Evolutionary conservation across 768 basidiomycete species (phyloP).

Genomic region (Russula sp.): DNA sequence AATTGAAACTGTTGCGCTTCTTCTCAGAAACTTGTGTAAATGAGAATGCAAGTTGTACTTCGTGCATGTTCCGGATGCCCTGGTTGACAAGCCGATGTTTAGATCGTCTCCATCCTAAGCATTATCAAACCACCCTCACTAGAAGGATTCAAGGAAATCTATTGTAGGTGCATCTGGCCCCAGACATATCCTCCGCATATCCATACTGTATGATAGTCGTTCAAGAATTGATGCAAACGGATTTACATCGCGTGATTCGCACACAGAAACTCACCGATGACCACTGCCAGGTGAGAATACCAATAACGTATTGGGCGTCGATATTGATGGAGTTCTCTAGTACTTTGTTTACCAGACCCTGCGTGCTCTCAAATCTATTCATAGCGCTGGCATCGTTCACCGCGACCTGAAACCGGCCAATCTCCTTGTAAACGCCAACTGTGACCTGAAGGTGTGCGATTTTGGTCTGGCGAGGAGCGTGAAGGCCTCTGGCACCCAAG

Average conservation of each 20-base stretch:
- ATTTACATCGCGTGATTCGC: constrained; percentile 84
- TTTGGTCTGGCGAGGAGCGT: constrained; percentile 76
- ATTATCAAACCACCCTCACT: constrained; percentile 75
- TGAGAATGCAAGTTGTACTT: constrained; percentile 52
- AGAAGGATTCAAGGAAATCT: constrained; percentile 80
- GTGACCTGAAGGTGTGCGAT: constrained; percentile 85
- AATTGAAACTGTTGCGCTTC: constrained; percentile 85
- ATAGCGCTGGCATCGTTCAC: constrained; percentile 77
- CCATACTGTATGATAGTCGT: constrained; percentile 42
- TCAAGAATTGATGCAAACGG: constrained; percentile 87
- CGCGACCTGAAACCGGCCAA: constrained; percentile 83
- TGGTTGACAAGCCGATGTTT: not conserved
- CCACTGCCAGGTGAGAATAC: constrained; percentile 59
- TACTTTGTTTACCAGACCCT: constrained; percentile 83
- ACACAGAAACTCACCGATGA: constrained; percentile 89
- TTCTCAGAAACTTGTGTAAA: constrained; percentile 74
- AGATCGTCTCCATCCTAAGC: constrained; percentile 92
- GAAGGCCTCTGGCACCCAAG: constrained; percentile 42
- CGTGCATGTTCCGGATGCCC: constrained; percentile 7
- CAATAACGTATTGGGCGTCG: not conserved
- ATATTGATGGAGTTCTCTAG: constrained; percentile 30
- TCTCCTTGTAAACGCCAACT: constrained; percentile 80
- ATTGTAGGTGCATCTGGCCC: constrained; percentile 41
- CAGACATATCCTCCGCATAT: not conserved
- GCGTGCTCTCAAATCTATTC: constrained; percentile 82